Percentiles rank a stretch among this genome's conserved stretches.
phyloP scores from a whole-genome alignment of 2,329 filamentous ascomycete species.

The Pestalotiopsis sp. region DNA sequence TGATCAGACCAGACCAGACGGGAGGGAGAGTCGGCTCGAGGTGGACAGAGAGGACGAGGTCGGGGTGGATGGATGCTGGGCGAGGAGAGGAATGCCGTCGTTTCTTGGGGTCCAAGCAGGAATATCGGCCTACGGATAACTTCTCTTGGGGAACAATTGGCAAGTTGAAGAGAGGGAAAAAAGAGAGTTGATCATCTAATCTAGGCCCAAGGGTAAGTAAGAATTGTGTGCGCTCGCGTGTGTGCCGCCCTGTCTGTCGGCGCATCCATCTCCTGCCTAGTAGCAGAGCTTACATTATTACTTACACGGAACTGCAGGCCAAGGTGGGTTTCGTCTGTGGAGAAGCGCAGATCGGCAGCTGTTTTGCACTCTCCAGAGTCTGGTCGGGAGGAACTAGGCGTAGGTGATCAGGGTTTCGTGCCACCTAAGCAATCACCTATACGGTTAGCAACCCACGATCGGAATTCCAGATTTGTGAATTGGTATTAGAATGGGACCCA shows the following conservation, averaged over 20 bases:
- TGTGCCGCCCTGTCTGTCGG: not conserved
- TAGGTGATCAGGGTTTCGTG: conserved; percentile 3
- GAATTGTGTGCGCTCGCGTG: not conserved
- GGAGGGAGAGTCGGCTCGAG: not conserved
- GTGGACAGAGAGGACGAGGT: not conserved
- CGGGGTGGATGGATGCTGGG: not conserved
- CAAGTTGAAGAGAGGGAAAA: not conserved
- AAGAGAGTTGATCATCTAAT: not conserved
- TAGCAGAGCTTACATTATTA: not conserved
- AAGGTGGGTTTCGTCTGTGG: not conserved
- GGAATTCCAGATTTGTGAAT: not conserved
- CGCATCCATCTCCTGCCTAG: not conserved
- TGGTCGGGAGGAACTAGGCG: not conserved
- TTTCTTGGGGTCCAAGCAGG: not conserved
- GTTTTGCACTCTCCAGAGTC: not conserved
- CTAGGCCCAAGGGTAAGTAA: not conserved
- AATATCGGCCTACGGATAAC: not conserved
- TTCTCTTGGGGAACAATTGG: not conserved
- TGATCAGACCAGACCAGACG: not conserved
- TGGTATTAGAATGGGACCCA: not conserved
- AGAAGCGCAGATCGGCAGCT: conserved; percentile 3
- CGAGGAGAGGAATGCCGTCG: not conserved
- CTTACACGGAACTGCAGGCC: not conserved
- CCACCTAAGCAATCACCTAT: not conserved
- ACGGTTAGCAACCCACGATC: no score